Evolutionary conservation across 164 flowering plant species (phyloP).

Genomic region (Piper longum): DNA sequence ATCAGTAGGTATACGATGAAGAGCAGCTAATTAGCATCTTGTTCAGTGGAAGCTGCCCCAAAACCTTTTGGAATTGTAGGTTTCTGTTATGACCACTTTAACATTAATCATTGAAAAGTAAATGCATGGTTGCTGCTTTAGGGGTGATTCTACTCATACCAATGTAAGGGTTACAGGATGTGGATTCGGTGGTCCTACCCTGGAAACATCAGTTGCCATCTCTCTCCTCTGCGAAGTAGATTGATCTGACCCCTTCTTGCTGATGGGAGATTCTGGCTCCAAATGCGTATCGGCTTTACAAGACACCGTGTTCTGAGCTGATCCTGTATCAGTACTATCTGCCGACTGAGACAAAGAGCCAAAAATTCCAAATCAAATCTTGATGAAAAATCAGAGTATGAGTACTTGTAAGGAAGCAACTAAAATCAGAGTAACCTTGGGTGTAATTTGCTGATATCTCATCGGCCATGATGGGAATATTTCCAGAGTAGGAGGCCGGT

Average conservation of each 20-base stretch:
- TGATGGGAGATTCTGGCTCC: slow-evolving; percentile 44
- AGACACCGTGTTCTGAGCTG: slow-evolving; percentile 42
- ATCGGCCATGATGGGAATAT: slow-evolving; percentile 13
- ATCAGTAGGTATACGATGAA: neutral
- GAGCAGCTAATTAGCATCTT: too few species aligned
- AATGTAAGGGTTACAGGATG: slow-evolving; percentile 44
- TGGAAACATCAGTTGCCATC: slow-evolving; percentile 21
- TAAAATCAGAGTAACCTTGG: slow-evolving; percentile 1
- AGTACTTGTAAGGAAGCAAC: neutral
- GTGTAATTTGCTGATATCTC: slow-evolving; percentile 9
- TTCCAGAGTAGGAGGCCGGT: slow-evolving; percentile 9
- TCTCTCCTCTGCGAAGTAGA: slow-evolving; percentile 10
- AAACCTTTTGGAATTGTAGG: too few species aligned
- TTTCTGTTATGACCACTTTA: too few species aligned
- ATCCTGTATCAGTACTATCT: slow-evolving; percentile 65
- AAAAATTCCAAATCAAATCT: neutral
- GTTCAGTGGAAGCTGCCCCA: too few species aligned
- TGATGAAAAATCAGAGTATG: neutral
- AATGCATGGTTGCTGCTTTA: too few species aligned
- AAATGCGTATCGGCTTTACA: slow-evolving; percentile 39
- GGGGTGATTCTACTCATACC: slow-evolving; percentile 17
- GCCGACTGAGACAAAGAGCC: slow-evolving; percentile 31
- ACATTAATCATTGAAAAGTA: too few species aligned
- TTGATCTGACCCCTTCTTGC: slow-evolving; percentile 28
- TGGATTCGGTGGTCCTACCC: slow-evolving; percentile 27